A percentile compares a stretch with the other conserved stretches of the same genome.
These are phyloP conservation scores for Citeromyces siamensis DNA, from an alignment of 1,139 yeast genomes.

Conservation along the genomic window DNA sequence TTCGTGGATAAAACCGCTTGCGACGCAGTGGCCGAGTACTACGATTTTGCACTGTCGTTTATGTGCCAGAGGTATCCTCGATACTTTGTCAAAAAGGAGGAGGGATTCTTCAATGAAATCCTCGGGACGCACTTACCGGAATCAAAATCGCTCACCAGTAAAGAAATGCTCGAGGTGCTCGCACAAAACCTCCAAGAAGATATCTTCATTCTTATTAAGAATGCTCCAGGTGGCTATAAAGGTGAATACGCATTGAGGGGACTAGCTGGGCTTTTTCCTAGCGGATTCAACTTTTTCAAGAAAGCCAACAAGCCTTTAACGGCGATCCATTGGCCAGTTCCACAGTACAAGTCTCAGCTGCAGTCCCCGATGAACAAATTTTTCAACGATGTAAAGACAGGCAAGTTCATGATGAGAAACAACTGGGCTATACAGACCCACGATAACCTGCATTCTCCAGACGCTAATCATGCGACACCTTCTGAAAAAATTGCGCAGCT, in stretches of 20 bases:
- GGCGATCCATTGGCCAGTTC: slow-evolving; percentile 49
- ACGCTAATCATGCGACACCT: slow-evolving; percentile 24
- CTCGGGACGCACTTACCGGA: slow-evolving; percentile 27
- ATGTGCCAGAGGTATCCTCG: slow-evolving; percentile 48
- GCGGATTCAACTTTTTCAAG: slow-evolving; percentile 51
- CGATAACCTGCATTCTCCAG: slow-evolving; percentile 34
- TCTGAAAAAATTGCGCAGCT: slow-evolving; percentile 19
- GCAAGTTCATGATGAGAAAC: slow-evolving; percentile 43
- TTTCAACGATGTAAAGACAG: slow-evolving; percentile 34
- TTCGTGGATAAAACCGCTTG: slow-evolving; percentile 28
- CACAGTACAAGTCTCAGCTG: slow-evolving; percentile 41
- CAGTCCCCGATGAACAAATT: slow-evolving; percentile 51
- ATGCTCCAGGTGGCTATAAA: slow-evolving; percentile 29
- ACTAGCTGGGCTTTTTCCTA: slow-evolving; percentile 57
- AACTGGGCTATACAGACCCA: slow-evolving; percentile 58
- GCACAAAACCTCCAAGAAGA: slow-evolving; percentile 55
- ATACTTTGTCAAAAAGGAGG: slow-evolving; percentile 27
- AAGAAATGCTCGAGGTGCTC: slow-evolving; percentile 28
- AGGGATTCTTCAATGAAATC: slow-evolving; percentile 28
- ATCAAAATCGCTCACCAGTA: slow-evolving; percentile 14
- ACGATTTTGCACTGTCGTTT: slow-evolving; percentile 32
- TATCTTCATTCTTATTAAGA: slow-evolving; percentile 42
- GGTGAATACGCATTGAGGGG: slow-evolving; percentile 52
- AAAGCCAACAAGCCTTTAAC: slow-evolving; percentile 38
- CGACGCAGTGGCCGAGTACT: slow-evolving; percentile 45